phyloP scores from a whole-genome alignment of 108 stramenopile species.

The Pseudonitzschia delicatissima region DNA sequence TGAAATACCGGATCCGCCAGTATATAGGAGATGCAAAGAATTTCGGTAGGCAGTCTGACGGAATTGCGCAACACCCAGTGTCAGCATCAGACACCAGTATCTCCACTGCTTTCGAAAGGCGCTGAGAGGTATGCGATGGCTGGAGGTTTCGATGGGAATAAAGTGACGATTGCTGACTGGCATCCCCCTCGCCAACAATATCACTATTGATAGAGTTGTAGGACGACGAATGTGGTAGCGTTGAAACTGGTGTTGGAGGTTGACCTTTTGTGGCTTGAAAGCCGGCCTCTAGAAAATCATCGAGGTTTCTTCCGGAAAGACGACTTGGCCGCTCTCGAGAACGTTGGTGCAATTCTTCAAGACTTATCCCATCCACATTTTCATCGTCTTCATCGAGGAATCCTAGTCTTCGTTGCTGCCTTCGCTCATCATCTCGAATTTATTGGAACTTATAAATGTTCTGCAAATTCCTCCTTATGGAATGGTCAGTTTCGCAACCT shows the following conservation, averaged over 20 bases:
- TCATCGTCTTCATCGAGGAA: too few species aligned
- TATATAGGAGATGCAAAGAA: slow-evolving; percentile 71
- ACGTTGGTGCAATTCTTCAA: too few species aligned
- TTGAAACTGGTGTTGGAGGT: neutral
- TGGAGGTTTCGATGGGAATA: neutral
- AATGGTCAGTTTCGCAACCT: too few species aligned
- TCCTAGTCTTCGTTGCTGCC: too few species aligned
- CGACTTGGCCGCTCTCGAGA: too few species aligned
- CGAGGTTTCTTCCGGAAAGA: neutral
- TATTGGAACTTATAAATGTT: too few species aligned
- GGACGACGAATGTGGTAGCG: neutral
- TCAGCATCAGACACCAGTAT: slow-evolving; percentile 69
- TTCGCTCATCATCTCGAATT: too few species aligned
- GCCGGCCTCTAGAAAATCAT: neutral
- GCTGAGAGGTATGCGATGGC: neutral
- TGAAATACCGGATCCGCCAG: slow-evolving; percentile 53
- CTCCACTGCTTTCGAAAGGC: slow-evolving; percentile 37
- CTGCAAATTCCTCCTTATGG: too few species aligned
- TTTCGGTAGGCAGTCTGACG: slow-evolving; percentile 77
- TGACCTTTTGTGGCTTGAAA: neutral
- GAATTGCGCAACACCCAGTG: slow-evolving; percentile 67
- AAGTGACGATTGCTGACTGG: neutral
- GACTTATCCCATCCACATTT: too few species aligned
- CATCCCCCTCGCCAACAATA: neutral
- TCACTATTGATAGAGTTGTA: neutral